Evolutionary conservation across 257 asterid genomes (phyloP).

Genomic region (Plantago elongata): DNA sequence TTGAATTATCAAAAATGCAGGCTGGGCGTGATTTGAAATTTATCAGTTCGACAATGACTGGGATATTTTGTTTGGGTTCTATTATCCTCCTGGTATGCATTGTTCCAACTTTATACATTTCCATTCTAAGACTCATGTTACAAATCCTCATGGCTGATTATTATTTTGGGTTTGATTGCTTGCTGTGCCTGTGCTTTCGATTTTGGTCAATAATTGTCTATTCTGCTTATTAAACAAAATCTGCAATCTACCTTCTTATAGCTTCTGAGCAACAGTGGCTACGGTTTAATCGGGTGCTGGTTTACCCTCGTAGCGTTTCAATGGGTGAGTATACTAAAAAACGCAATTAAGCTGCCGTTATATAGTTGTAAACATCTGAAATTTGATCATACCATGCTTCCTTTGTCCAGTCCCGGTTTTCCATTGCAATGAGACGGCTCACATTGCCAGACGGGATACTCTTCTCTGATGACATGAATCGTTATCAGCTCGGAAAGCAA

Average conservation of each 20-base stretch:
- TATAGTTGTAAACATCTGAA: not conserved
- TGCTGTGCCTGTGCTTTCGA: not conserved
- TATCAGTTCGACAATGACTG: constrained; percentile 73
- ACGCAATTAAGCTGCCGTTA: not conserved
- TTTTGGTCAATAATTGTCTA: not conserved
- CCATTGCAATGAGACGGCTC: constrained; percentile 65
- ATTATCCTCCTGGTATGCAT: constrained; percentile 62
- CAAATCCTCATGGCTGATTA: not conserved
- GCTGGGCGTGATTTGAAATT: constrained; percentile 94
- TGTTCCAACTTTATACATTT: constrained; percentile 1
- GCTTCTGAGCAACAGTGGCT: constrained; percentile 69
- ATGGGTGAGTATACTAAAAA: constrained; percentile 53
- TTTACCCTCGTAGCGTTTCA: constrained; percentile 82
- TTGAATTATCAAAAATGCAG: constrained; percentile 33
- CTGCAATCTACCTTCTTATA: constrained; percentile 18
- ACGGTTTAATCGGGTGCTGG: constrained; percentile 82
- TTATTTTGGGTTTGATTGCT: constrained; percentile 2
- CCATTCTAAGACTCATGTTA: constrained; percentile 6
- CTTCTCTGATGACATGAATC: constrained; percentile 38
- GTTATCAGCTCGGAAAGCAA: constrained; percentile 36
- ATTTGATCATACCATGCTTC: not conserved
- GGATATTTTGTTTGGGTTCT: constrained; percentile 56
- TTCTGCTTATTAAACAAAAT: constrained; percentile 2
- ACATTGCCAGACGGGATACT: constrained; percentile 53
- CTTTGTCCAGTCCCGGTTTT: constrained; percentile 61